phyloP scores from a whole-genome alignment of 129 eudicot genomes.

The Saussurea involucrata region DNA sequence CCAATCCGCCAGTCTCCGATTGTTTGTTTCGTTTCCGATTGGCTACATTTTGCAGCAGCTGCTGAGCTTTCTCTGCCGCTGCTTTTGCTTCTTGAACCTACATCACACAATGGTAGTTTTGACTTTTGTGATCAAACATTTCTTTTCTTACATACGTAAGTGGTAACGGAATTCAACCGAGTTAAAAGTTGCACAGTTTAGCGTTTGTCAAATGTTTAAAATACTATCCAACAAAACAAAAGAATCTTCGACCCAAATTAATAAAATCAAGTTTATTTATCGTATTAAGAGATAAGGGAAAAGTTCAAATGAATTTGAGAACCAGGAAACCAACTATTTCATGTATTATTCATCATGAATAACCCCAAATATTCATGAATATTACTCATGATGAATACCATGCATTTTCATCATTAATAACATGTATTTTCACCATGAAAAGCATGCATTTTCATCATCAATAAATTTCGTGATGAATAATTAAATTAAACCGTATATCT shows the following conservation, averaged over 20 bases:
- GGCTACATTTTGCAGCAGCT: conserved; percentile 70
- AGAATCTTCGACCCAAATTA: neutral
- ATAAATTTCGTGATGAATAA: neutral
- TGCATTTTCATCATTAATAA: neutral
- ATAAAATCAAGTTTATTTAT: neutral
- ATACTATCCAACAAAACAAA: neutral
- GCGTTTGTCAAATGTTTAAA: neutral
- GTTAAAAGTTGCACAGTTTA: neutral
- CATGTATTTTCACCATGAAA: neutral
- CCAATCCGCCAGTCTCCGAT: conserved; percentile 63
- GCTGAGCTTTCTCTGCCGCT: conserved; percentile 93
- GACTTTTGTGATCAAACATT: conserved; percentile 10
- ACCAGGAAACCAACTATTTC: neutral
- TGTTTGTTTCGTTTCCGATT: conserved; percentile 74
- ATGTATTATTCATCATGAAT: neutral
- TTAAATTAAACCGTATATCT: neutral
- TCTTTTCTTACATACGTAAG: neutral
- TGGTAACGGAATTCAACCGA: neutral
- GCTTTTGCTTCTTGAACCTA: conserved; percentile 77
- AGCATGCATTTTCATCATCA: too few relatives aligned
- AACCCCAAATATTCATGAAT: neutral
- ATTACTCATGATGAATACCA: neutral
- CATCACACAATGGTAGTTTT: too few relatives aligned
- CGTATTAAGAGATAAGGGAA: neutral
- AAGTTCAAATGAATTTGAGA: neutral